A percentile compares a stretch with the other conserved stretches of the same genome.
These are phyloP conservation scores for Colletotrichum sp. DNA, from an alignment of 2,329 filamentous ascomycete species.

Conservation along the genomic window DNA sequence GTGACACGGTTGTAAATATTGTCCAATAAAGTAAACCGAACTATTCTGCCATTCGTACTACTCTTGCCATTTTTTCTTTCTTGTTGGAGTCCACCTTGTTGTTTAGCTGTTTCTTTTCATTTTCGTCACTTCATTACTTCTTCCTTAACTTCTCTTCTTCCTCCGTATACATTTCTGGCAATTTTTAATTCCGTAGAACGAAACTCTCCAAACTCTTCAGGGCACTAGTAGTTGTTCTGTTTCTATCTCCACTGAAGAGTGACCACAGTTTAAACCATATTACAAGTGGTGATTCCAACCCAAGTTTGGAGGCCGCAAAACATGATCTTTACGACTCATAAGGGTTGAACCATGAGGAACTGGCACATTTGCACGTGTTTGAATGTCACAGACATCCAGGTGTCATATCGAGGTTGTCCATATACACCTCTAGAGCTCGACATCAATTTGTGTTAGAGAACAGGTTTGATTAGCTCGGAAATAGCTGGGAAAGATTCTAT, in stretches of 20 bases:
- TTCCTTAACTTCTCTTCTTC: accelerated
- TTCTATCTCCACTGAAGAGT: no score
- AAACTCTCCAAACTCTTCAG: no score
- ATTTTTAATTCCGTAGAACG: no score
- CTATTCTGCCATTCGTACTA: no score
- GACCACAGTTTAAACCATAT: no score
- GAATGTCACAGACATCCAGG: not conserved
- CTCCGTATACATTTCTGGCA: no score
- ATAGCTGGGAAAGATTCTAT: not conserved
- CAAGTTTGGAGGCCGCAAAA: not conserved
- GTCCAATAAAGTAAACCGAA: not conserved
- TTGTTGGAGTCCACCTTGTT: no score
- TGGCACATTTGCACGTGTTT: not conserved
- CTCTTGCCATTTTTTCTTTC: not conserved
- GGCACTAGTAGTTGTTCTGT: no score
- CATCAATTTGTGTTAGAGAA: not conserved
- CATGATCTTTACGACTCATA: not conserved
- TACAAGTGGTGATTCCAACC: no score
- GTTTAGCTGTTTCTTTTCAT: no score
- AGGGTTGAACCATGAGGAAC: not conserved
- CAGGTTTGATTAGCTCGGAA: no score
- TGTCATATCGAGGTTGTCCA: not conserved
- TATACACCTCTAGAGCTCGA: not conserved
- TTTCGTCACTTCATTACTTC: accelerated
- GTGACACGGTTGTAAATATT: accelerated